Percentiles rank a stretch among this genome's conserved stretches.
Conservation (phyloP, 768 basidiomycete species). For the Boletellus emodensis region DNA sequence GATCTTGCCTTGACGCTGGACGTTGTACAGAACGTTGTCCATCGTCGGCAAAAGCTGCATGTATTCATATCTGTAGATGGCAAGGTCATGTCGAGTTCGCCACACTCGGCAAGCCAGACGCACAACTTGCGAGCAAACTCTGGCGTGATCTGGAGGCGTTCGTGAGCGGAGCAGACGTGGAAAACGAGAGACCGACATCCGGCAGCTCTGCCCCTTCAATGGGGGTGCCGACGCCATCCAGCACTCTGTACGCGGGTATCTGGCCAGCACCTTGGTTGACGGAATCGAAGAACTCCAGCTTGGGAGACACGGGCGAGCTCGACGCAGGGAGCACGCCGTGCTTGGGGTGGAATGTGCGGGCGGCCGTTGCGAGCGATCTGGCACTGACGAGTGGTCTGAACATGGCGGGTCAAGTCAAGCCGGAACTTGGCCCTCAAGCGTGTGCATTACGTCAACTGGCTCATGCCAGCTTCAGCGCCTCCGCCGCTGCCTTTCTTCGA, state of each 20-base stretch:
- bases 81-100: not conserved
- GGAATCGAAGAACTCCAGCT: slow-evolving; percentile 77
- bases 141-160: slow-evolving; percentile 54
- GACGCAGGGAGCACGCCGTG: slow-evolving; percentile 40
- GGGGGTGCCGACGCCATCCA: slow-evolving; percentile 75
- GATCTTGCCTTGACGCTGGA: slow-evolving; percentile 91
- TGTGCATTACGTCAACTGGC: slow-evolving; percentile 11
- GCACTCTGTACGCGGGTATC: slow-evolving; percentile 83
- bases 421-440: slow-evolving; percentile 19
- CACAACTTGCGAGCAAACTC: slow-evolving; percentile 62
- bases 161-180: slow-evolving; percentile 5
- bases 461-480: slow-evolving; percentile 58
- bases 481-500: slow-evolving; percentile 60
- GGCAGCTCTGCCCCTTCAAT: slow-evolving; percentile 73
- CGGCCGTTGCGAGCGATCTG: slow-evolving; percentile 15
- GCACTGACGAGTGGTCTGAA: slow-evolving; percentile 1
- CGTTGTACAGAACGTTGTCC: slow-evolving; percentile 86
- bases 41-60: slow-evolving; percentile 79
- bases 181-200: slow-evolving; percentile 46
- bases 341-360: slow-evolving; percentile 14
- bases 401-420: slow-evolving; percentile 11
- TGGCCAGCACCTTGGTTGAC: slow-evolving; percentile 54
- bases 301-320: slow-evolving; percentile 61
- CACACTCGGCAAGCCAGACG: slow-evolving; percentile 14
- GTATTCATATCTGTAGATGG: slow-evolving; percentile 55